Base-by-base conservation (phyloP, 2,329 filamentous ascomycete species). In the Sporothrix inflata region DNA sequence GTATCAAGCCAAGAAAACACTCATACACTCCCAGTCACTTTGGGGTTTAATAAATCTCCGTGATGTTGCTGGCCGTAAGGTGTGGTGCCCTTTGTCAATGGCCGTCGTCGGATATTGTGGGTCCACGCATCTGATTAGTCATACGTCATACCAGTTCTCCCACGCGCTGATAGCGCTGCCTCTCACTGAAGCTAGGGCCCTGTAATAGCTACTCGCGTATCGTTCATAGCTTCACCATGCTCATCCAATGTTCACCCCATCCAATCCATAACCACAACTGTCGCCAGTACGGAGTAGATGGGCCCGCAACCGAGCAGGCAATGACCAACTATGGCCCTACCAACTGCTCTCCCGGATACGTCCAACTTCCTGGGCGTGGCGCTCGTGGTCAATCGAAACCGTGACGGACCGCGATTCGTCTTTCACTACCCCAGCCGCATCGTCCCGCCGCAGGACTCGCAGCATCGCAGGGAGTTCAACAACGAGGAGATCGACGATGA, bases 391-490 rank as follows among this genome's bases (percentile, higher is more conserved):
- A 89, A 89, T 77, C 88, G 92, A 75, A 92, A 92, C 45, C 89
- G 91, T 75, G 91, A 93, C 76, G 93, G 94, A 19, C 92, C 94
- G 38, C 89, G 90, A 75, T 91, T 96, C 77, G 91, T 96, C 77
- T 97, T 94, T 81, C 93, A 97, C 81, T 96, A 96, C 78, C 94
- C 94, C n/a, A 87, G 90, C n/a, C 80, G 83, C 63, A 84, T 88
- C 57, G 79, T 78, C 9, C 79, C 76, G 81, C 83, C 77, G 80
- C 85, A 75, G 45, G 77, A 79, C 27, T 75, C 72, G 11, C 63
- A 70, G 45, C 53, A 67, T 11, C 72, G 67, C 11, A 57, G 78
- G 66, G 75, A 79, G 27, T 76, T 81, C 69, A 78, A 78, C 34
- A 78, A 78, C 24, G 79, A 80, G 38, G 79, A 80, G n/a, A 76